Evolutionary conservation across 2,329 filamentous ascomycete species (phyloP), one percentile per base, ranked within the genome.

Genomic region (Ophiostoma ips): DNA sequence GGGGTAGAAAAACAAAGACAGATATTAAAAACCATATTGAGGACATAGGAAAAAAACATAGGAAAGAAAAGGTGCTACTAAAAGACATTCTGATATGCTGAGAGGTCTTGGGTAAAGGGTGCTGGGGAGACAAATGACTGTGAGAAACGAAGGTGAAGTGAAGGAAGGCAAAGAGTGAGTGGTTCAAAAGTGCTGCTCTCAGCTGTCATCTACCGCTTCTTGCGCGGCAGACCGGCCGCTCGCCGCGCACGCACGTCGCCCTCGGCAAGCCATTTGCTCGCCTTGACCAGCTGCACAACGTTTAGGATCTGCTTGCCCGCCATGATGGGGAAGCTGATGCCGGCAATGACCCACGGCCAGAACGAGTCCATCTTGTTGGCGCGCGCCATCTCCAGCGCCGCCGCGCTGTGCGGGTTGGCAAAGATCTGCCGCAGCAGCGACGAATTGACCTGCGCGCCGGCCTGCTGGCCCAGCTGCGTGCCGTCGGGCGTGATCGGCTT

Each of bases 231-330:
- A 3, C 77, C 79, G 53, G 64, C 66, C 21, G 67, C 70, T 57
- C 64, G 76, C 59, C 87, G 76, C 54, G 75, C 71, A 59, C 77
- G 73, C 34, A 84, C 66, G 60, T 98, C 92, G n/a, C 88, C 88
- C 67, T 96, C 89, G 0, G 87, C 92, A 36, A 98, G 73, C 82
- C 87, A 94, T 62, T 80, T 81, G 67, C 87, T 89, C 7, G 92
- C 92, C 67, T 95, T 94, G 61, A 94, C 78, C 59, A 98, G 76
- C 71, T 98, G 92, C 45, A 96, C 76, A 47, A 95, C 75, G 61
- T 98, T 98, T 73, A 96, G 87, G 61, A 84, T 75, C 64, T 98
- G 92, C 76, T 98, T 98, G 58, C 81, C 74, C 21, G 79, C 71
- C 89, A 96, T 96, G 63, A 95, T 72, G 12, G 89, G 89, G 58